These are phyloP conservation scores for Kentomonas sorsogonicus DNA, from an alignment of 208 protist genomes.

Conservation along the genomic window DNA sequence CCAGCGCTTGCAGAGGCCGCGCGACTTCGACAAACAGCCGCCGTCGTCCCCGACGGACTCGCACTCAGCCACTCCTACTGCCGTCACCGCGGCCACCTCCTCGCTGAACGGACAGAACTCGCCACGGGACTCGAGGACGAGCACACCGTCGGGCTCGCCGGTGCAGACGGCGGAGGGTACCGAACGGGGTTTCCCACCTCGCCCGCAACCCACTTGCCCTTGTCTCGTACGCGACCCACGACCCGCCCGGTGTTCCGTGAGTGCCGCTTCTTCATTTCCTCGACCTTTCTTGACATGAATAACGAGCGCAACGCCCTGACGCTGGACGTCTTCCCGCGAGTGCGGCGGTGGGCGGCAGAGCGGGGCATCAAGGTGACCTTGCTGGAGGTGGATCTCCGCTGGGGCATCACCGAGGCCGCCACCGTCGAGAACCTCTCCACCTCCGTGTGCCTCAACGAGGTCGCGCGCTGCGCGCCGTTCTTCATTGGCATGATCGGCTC, in stretches of 20 bases:
- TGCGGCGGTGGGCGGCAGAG: slow-evolving; percentile 73
- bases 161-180: neutral
- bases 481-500: slow-evolving; percentile 91
- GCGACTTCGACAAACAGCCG: slow-evolving; percentile 1
- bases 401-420: slow-evolving; percentile 91
- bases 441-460: slow-evolving; percentile 91
- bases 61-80: no score
- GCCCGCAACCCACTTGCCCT: neutral
- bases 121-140: no score
- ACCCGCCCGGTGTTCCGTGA: slow-evolving; percentile 14
- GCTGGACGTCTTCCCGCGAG: slow-evolving; percentile 90
- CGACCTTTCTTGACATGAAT: slow-evolving; percentile 96
- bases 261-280: slow-evolving; percentile 93
- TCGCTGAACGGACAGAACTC: no score
- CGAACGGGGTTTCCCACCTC: neutral
- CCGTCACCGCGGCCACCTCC: no score
- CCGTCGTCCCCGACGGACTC: no score
- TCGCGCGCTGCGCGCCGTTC: slow-evolving; percentile 92
- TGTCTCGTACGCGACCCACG: neutral
- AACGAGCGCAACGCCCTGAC: slow-evolving; percentile 92
- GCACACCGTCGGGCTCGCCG: neutral
- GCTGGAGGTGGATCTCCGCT: slow-evolving; percentile 92
- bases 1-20: neutral
- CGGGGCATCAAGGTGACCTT: slow-evolving; percentile 64
- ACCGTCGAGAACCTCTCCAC: slow-evolving; percentile 65